Conservation (phyloP, 2,329 filamentous ascomycete species). For the Zymoseptoria crescenta region DNA sequence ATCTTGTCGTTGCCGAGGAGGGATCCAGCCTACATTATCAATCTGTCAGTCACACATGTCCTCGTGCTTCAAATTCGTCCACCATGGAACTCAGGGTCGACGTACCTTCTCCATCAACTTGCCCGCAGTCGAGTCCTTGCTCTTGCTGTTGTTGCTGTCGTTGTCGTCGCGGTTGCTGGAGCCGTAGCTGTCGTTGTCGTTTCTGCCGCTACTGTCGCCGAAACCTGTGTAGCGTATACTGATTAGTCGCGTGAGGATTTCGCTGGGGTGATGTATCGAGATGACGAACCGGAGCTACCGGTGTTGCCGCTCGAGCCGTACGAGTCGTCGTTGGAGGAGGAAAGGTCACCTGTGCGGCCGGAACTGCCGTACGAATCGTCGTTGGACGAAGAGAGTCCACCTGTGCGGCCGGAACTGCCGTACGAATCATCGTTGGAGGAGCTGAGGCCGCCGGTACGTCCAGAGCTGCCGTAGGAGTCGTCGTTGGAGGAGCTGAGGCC, state of each 20-base stretch:
- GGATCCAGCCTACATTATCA: slow-evolving; percentile 52
- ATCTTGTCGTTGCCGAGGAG: slow-evolving; percentile 43
- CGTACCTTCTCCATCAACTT: slow-evolving; percentile 27
- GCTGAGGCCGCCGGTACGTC: background rate
- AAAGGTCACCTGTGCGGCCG: background rate
- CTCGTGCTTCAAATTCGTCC: too few relatives aligned
- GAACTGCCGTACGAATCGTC: background rate
- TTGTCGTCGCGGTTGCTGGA: slow-evolving; percentile 7
- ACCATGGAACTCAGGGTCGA: too few relatives aligned
- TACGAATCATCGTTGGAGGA: slow-evolving; percentile 1
- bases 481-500: slow-evolving; percentile 3
- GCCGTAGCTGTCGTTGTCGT: background rate
- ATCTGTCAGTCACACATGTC: background rate
- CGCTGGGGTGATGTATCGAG: too few relatives aligned
- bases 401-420: background rate
- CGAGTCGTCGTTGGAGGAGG: background rate
- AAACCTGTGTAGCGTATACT: too few relatives aligned
- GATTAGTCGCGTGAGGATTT: too few relatives aligned
- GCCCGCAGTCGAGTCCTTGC: slow-evolving; percentile 42
- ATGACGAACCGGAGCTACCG: background rate
- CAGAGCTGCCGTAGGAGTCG: slow-evolving; percentile 1
- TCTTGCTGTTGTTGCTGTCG: slow-evolving; percentile 8
- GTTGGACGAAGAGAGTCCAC: background rate
- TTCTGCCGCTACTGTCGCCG: background rate
- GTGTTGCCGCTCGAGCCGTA: background rate